Base-by-base conservation (phyloP, 176 grass and related monocot genomes). In the Carex kokanica region DNA sequence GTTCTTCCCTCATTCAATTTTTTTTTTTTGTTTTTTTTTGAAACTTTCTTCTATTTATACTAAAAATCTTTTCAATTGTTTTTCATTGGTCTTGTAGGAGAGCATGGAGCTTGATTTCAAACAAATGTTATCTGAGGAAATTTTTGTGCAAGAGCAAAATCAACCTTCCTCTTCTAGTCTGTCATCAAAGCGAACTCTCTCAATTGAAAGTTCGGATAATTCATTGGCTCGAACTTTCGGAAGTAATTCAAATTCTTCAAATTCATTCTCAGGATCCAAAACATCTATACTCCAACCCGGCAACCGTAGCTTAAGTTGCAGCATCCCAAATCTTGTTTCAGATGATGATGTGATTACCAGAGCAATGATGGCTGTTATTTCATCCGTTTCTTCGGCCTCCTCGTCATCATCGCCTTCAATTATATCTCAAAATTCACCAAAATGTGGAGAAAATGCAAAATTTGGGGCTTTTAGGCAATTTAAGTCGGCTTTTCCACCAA, bases 331-430 rank as follows among this genome's bases (percentile, higher is more conserved):
- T 47, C 21, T 18, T 12, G 38, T 16, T 64, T 64, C 70, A 55
- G 63, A 91, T 23, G 90, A 98, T 25, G 86, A 53, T 43, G 93
- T 77, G 2, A 88, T 99, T 77, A 86, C 86, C 80, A 82, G 74
- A 36, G 96, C 96, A 5, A 99, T 99, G 96, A 87, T 99, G 87
- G 88, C 86, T 15, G 88, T 99, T 73, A 84, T 99, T 72, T 93
- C 93, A 45, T 86, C 85, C 8, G 45, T 53, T 78, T 93, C 93
- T 24, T 86, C 91, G 1, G 88, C 90, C 11, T 90, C 91, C 2
- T 84, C 90, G 60, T 89, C 92, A 23, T 94, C 93, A 6, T 83
- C 90, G 27, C 86, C 84, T 24, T 49, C 67, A 18, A 52, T 60
- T 56, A 17, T 78, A 18, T 78, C 73, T 78, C 49, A 56, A 18